Percentiles rank a stretch among this genome's conserved stretches.
phyloP scores from a whole-genome alignment of 2,329 filamentous ascomycete genomes.

The Ceratocystis smalleyi region DNA sequence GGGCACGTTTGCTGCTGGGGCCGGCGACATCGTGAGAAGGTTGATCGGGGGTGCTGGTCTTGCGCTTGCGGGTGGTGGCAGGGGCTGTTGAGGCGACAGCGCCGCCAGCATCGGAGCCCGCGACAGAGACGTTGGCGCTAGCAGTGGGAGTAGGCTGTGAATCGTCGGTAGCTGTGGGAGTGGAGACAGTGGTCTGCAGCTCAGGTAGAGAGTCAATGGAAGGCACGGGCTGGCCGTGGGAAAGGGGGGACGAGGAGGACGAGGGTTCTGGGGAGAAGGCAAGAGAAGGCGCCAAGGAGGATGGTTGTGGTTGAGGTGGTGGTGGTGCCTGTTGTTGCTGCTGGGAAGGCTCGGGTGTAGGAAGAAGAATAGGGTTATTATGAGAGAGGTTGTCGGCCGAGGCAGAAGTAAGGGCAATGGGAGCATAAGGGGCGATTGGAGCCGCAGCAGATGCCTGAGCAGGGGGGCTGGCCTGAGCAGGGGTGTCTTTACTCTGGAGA shows the following conservation, averaged over 20 bases:
- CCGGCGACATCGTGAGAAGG: neutral
- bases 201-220: slow-evolving; percentile 11
- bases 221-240: neutral
- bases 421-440: neutral
- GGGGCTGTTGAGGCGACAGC: neutral
- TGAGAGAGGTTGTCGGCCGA: neutral
- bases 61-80: slow-evolving; percentile 6
- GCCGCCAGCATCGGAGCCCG: slow-evolving; percentile 7
- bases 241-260: neutral
- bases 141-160: slow-evolving; percentile 13
- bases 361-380: neutral
- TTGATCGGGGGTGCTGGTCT: neutral
- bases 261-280: neutral
- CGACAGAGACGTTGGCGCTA: slow-evolving; percentile 11
- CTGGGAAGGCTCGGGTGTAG: neutral
- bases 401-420: neutral
- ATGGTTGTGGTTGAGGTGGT: neutral
- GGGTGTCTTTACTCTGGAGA: neutral
- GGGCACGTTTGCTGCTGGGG: slow-evolving; percentile 5
- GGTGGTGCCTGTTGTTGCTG: neutral
- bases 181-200: slow-evolving; percentile 12
- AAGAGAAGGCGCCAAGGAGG: neutral
- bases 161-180: slow-evolving; percentile 11
- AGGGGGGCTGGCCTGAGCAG: neutral
- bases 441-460: no score